Evolutionary conservation across 2,329 filamentous ascomycete genomes (phyloP).

Genomic region (Cordyceps fumosorosea): DNA sequence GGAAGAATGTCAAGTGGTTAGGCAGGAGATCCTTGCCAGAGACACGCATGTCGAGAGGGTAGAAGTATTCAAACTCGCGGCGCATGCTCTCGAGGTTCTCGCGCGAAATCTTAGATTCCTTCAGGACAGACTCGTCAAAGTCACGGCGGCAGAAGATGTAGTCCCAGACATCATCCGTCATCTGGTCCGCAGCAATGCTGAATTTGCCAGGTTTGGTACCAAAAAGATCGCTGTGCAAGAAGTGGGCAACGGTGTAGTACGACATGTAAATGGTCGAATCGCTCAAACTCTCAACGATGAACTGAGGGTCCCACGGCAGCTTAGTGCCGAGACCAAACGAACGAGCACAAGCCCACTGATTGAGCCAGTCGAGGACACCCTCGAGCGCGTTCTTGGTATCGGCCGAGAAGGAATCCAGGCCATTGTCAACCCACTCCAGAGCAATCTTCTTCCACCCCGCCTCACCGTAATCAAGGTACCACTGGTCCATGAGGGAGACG

Average conservation of each 20-base stretch:
- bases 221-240: constrained; percentile 78
- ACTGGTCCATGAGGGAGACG: constrained; percentile 88
- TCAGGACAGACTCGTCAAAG: constrained; percentile 56
- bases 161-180: constrained; percentile 95
- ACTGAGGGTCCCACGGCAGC: constrained; percentile 86
- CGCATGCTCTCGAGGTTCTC: constrained; percentile 73
- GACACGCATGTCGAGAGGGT: constrained; percentile 80
- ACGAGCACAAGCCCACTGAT: constrained; percentile 90
- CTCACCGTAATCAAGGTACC: constrained; percentile 96
- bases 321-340: constrained; percentile 90
- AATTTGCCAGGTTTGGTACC: constrained; percentile 64
- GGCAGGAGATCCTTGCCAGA: constrained; percentile 91
- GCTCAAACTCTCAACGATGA: constrained; percentile 85
- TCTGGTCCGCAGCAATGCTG: constrained; percentile 72
- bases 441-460: constrained; percentile 77
- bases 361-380: constrained; percentile 84
- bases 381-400: constrained; percentile 77
- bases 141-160: constrained; percentile 81
- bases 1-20: constrained; percentile 92
- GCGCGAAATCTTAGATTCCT: constrained; percentile 63
- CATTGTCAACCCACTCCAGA: constrained; percentile 64
- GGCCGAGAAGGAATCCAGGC: constrained; percentile 71
- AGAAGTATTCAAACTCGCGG: constrained; percentile 94
- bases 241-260: constrained; percentile 63
- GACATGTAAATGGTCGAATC: constrained; percentile 92